phyloP scores from a whole-genome alignment of 2,329 filamentous ascomycete species.

The Drechmeria coniospora region DNA sequence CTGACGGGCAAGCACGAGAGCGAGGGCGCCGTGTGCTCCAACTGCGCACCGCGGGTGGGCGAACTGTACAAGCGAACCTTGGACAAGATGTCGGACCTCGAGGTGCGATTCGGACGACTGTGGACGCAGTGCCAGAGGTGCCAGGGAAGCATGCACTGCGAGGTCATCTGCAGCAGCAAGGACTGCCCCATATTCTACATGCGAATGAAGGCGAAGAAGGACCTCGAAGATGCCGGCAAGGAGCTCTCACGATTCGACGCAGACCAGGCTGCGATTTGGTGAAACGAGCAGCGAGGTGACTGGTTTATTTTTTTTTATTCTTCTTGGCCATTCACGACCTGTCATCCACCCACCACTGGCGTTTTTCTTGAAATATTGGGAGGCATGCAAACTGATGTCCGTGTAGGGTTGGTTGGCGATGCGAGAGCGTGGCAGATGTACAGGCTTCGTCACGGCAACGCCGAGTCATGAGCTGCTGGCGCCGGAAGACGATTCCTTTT shows the following conservation, averaged over 20 bases:
- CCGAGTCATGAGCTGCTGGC: too few relatives aligned
- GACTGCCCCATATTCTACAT: conserved; percentile 99
- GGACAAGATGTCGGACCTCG: conserved; percentile 76
- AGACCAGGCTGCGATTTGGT: conserved; percentile 56
- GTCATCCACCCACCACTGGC: too few relatives aligned
- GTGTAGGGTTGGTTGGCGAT: too few relatives aligned
- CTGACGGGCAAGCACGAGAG: conserved; percentile 65
- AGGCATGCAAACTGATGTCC: too few relatives aligned
- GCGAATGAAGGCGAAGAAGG: conserved; percentile 99
- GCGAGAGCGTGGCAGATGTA: too few relatives aligned
- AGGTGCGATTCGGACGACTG: conserved; percentile 78
- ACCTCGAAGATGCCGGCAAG: conserved; percentile 86
- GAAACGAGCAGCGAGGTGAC: conserved; percentile 7
- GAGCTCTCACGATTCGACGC: conserved; percentile 82
- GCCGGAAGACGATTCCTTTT: too few relatives aligned
- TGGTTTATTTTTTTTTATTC: neutral
- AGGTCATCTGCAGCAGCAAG: conserved; percentile 91
- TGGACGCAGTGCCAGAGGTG: conserved; percentile 99
- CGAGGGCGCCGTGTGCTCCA: conserved; percentile 71
- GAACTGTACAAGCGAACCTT: conserved; percentile 91
- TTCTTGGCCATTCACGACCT: too few relatives aligned
- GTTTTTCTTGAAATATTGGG: too few relatives aligned
- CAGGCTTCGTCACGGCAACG: too few relatives aligned
- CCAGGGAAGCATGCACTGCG: conserved; percentile 94
- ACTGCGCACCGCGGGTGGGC: conserved; percentile 72